Evolutionary conservation across 2,329 filamentous ascomycete species (phyloP).

Genomic region (Aotearoamyces nothofagi): DNA sequence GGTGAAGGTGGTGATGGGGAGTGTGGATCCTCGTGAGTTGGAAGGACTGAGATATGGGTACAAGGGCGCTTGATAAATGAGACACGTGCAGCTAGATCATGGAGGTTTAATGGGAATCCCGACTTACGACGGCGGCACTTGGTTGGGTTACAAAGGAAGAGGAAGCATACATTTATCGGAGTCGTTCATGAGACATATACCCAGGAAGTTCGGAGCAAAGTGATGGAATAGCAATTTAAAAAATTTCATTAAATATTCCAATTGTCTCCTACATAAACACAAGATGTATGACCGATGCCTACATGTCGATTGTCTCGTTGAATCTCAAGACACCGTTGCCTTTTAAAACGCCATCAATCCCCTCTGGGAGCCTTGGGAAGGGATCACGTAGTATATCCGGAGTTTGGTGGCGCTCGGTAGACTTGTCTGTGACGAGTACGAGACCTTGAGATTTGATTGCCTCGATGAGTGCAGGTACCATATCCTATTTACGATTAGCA

Average conservation of each 20-base stretch:
- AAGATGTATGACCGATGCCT: too few relatives aligned
- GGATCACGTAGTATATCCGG: slow-evolving; percentile 26
- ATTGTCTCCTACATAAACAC: too few relatives aligned
- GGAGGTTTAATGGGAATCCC: too few relatives aligned
- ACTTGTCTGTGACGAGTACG: slow-evolving; percentile 80
- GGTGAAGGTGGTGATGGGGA: slow-evolving; percentile 49
- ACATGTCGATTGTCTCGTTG: slow-evolving; percentile 77
- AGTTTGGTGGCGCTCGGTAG: slow-evolving; percentile 28
- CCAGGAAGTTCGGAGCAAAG: too few relatives aligned
- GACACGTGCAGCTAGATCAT: too few relatives aligned
- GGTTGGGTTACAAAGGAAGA: too few relatives aligned
- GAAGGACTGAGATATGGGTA: slow-evolving; percentile 46
- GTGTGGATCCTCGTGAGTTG: slow-evolving; percentile 55
- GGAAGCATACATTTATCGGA: too few relatives aligned
- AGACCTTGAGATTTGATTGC: slow-evolving; percentile 90
- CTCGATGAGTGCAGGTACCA: slow-evolving; percentile 82
- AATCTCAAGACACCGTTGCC: slow-evolving; percentile 81
- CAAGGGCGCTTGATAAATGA: slow-evolving; percentile 50
- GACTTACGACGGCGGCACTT: too few relatives aligned
- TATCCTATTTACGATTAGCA: slow-evolving; percentile 42
- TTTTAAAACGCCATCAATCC: slow-evolving; percentile 76
- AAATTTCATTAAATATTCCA: too few relatives aligned
- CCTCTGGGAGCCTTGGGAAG: slow-evolving; percentile 53
- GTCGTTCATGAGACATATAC: too few relatives aligned
- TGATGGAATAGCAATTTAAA: too few relatives aligned